Evolutionary conservation across 768 basidiomycete species (phyloP).

Genomic region (Suillus lakei): DNA sequence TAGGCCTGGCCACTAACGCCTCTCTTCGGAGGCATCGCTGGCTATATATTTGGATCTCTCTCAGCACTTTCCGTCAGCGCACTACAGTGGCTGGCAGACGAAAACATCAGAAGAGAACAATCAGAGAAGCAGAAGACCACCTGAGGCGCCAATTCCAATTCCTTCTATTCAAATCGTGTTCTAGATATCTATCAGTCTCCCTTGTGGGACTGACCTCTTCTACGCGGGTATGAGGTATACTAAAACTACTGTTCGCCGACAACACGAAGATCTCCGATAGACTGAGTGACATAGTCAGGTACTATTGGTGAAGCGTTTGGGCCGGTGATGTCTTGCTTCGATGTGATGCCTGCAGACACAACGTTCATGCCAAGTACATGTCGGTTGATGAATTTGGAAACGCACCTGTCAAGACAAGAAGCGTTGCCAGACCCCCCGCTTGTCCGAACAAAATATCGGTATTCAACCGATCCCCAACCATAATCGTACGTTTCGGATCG

Average conservation of each 20-base stretch:
- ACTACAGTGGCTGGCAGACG: slow-evolving; percentile 42
- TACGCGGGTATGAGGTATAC: neutral
- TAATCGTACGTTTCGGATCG: slow-evolving; percentile 86
- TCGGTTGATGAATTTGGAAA: slow-evolving; percentile 2
- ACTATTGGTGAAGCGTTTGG: slow-evolving; percentile 70
- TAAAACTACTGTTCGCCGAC: slow-evolving; percentile 27
- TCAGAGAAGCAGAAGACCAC: slow-evolving; percentile 26
- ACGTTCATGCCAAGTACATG: neutral
- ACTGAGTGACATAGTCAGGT: slow-evolving; percentile 81
- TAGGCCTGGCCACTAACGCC: slow-evolving; percentile 87
- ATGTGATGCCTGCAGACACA: slow-evolving; percentile 69
- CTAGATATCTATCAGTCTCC: slow-evolving; percentile 5
- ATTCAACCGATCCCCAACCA: slow-evolving; percentile 95
- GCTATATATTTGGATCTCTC: slow-evolving; percentile 67
- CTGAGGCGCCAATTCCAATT: slow-evolving; percentile 12
- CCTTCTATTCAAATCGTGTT: neutral
- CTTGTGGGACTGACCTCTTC: slow-evolving; percentile 4
- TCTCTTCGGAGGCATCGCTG: slow-evolving; percentile 70
- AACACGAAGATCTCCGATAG: slow-evolving; percentile 79
- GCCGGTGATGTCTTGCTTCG: slow-evolving; percentile 73
- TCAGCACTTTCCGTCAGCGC: slow-evolving; percentile 53
- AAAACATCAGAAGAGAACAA: slow-evolving; percentile 36
- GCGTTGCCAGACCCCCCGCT: slow-evolving; percentile 81
- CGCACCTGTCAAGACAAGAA: slow-evolving; percentile 91
- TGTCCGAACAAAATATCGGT: slow-evolving; percentile 96